phyloP scores from a whole-genome alignment of 768 basidiomycete species.

The Boletus edulis region DNA sequence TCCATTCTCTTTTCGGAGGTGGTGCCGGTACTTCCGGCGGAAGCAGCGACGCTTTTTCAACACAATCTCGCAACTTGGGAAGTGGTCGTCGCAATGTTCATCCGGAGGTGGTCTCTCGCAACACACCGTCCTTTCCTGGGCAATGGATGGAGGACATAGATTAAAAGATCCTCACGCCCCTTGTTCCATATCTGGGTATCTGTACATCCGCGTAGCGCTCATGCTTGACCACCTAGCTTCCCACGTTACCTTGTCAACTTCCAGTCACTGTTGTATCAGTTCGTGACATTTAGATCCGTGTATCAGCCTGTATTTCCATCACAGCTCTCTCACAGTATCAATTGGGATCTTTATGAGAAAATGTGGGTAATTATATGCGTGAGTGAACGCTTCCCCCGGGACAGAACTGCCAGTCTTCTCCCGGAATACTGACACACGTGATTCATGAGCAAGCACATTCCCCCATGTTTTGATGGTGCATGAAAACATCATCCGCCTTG shows the following conservation, averaged over 20 bases:
- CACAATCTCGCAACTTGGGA: constrained; percentile 9
- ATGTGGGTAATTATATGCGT: background rate
- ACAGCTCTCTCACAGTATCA: background rate
- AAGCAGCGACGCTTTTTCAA: constrained; percentile 8
- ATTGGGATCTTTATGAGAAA: background rate
- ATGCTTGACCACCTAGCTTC: background rate
- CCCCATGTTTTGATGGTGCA: background rate
- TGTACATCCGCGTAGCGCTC: background rate
- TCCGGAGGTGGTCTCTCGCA: constrained; percentile 6
- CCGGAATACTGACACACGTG: too few species aligned
- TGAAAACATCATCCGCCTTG: background rate
- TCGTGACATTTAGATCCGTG: constrained; percentile 20
- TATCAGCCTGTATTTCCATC: constrained; percentile 8
- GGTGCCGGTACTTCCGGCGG: constrained; percentile 17
- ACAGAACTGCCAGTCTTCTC: background rate
- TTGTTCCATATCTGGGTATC: background rate
- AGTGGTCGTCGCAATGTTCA: constrained; percentile 10
- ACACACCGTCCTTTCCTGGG: constrained; percentile 29
- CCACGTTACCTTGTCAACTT: constrained; percentile 10
- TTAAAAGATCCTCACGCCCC: constrained; percentile 8
- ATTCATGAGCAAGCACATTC: background rate
- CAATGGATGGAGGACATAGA: constrained; percentile 36
- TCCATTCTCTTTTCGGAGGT: constrained; percentile 33
- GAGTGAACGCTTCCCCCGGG: too few species aligned
- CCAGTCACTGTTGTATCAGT: constrained; percentile 9